Evolutionary conservation across 345 rosid genomes (phyloP).

Genomic region (Eucalyptus erythrocorys): DNA sequence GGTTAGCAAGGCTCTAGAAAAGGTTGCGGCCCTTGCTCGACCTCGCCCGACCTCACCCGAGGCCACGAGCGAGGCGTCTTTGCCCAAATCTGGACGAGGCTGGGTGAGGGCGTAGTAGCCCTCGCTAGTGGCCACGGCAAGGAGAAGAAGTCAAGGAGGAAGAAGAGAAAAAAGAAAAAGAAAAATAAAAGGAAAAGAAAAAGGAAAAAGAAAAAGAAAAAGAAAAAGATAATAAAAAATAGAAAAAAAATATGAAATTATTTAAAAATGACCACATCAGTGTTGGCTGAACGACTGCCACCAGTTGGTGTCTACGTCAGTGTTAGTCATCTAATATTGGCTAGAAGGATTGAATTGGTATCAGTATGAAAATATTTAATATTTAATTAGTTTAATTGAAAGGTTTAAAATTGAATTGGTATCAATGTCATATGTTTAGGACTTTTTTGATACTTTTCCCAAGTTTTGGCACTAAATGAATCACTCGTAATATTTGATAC

Average conservation of each 20-base stretch:
- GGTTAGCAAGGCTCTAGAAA: accelerated
- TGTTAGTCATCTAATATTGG: no score
- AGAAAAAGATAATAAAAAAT: accelerated
- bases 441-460: no score
- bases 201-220: accelerated
- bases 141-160: not conserved
- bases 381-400: no score
- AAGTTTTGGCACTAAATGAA: no score
- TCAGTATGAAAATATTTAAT: no score
- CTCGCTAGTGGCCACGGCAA: accelerated
- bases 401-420: no score
- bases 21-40: no score
- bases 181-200: no score
- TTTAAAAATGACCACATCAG: no score
- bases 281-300: accelerated
- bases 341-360: accelerated
- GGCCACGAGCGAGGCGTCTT: accelerated
- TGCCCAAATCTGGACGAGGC: accelerated
- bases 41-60: no score
- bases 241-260: no score
- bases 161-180: not conserved
- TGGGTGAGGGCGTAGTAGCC: accelerated
- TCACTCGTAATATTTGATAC: no score
- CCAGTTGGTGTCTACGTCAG: accelerated
- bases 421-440: accelerated